phyloP scores from a whole-genome alignment of 2,329 filamentous ascomycete genomes.

The Colletotrichum acutatum region DNA sequence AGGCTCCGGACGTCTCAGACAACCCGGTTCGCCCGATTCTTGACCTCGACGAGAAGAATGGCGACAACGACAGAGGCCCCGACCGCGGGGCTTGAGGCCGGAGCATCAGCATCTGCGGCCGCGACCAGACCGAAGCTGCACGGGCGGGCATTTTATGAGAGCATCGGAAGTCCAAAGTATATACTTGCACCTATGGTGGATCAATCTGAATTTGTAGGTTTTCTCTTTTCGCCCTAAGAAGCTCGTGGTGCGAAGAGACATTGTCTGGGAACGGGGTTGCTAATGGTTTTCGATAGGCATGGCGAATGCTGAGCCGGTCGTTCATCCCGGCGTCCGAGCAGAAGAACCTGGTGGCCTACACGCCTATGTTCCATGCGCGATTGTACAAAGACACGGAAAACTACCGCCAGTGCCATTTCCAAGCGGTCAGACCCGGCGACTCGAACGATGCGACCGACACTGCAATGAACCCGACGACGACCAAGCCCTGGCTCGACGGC shows the following conservation, averaged over 20 bases:
- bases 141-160: conserved; percentile 93
- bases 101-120: not conserved
- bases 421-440: conserved; percentile 62
- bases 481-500: conserved; percentile 78
- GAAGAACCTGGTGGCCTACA: conserved; percentile 82
- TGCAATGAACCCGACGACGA: not conserved
- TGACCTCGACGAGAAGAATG: conserved; percentile 33
- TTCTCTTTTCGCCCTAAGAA: not conserved
- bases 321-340: conserved; percentile 79
- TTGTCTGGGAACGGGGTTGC: not conserved
- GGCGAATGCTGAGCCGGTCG: conserved; percentile 95
- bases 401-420: conserved; percentile 85
- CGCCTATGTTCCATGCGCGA: conserved; percentile 95
- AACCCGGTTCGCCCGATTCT: conserved; percentile 32
- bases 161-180: conserved; percentile 89
- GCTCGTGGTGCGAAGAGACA: not conserved
- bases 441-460: conserved; percentile 34
- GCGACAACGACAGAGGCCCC: conserved; percentile 44
- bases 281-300: conserved; percentile 70
- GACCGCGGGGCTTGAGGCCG: conserved; percentile 36
- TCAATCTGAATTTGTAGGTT: conserved; percentile 92
- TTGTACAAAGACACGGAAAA: conserved; percentile 82
- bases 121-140: conserved; percentile 68
- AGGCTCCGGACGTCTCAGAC: conserved; percentile 26
- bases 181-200: conserved; percentile 98